phyloP scores from a whole-genome alignment of 2,329 filamentous ascomycete species.

The Sporothrix globosa region DNA sequence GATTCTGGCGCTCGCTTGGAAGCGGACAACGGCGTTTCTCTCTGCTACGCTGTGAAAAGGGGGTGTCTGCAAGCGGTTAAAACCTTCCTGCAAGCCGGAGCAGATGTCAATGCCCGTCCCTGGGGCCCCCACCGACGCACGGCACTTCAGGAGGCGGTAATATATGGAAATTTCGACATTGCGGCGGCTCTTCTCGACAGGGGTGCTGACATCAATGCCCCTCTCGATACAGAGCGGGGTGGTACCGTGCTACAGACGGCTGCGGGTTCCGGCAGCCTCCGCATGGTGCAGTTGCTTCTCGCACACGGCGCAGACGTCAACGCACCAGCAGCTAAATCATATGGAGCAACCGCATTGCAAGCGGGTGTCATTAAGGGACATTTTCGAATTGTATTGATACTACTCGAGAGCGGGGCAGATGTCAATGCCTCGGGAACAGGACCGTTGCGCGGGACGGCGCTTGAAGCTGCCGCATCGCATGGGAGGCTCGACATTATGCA shows the following conservation, averaged over 20 bases:
- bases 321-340: background rate
- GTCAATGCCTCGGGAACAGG: background rate
- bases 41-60: background rate
- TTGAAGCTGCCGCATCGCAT: background rate
- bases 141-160: conserved; percentile 1
- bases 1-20: background rate
- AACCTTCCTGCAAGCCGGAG: conserved; percentile 7
- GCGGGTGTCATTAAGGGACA: background rate
- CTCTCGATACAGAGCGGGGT: background rate
- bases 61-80: background rate
- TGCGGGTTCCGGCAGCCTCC: background rate
- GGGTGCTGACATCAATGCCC: conserved; percentile 4
- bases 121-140: background rate
- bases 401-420: background rate
- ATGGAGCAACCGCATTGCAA: conserved; percentile 10
- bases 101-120: background rate
- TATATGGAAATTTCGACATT: background rate
- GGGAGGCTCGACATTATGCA: conserved; percentile 17
- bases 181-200: background rate
- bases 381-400: background rate
- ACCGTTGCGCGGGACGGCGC: background rate
- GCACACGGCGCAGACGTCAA: conserved; percentile 4
- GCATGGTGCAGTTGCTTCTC: conserved; percentile 12
- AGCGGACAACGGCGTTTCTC: background rate
- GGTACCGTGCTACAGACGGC: background rate